Evolutionary conservation across 805 yeast species (phyloP).

Genomic region (Candida suzukii): DNA sequence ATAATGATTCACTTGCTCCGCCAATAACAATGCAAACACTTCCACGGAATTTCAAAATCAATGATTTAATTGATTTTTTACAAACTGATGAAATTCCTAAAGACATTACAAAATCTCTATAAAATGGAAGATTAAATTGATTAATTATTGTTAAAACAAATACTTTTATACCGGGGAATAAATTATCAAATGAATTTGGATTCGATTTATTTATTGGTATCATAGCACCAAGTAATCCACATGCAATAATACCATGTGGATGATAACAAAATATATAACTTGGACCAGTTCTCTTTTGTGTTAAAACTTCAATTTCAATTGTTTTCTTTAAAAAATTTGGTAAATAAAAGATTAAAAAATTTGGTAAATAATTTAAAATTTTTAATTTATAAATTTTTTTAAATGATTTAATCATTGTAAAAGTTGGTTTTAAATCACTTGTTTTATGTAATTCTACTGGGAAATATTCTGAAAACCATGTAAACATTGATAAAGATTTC

Average conservation of each 20-base stretch:
- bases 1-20: slow-evolving; percentile 86
- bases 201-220: slow-evolving; percentile 66
- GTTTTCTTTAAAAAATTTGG: neutral
- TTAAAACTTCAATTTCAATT: neutral
- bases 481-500: slow-evolving; percentile 56
- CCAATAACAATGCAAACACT: slow-evolving; percentile 91
- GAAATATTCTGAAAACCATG: slow-evolving; percentile 67
- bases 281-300: slow-evolving; percentile 43
- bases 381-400: slow-evolving; percentile 2
- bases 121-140: slow-evolving; percentile 79
- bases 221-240: slow-evolving; percentile 82
- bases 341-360: neutral
- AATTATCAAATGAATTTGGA: slow-evolving; percentile 38
- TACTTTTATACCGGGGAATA: slow-evolving; percentile 77
- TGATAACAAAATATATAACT: slow-evolving; percentile 87
- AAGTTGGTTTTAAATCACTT: slow-evolving; percentile 66
- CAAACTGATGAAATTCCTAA: slow-evolving; percentile 85
- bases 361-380: neutral
- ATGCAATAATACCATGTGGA: slow-evolving; percentile 93
- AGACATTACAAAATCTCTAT: slow-evolving; percentile 76
- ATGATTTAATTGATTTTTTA: slow-evolving; percentile 57
- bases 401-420: slow-evolving; percentile 22
- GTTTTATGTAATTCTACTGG: slow-evolving; percentile 72
- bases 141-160: slow-evolving; percentile 75
- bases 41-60: slow-evolving; percentile 49